Conservation (phyloP, 2,329 filamentous ascomycete species). For the Neopestalotiopsis clavispora region DNA sequence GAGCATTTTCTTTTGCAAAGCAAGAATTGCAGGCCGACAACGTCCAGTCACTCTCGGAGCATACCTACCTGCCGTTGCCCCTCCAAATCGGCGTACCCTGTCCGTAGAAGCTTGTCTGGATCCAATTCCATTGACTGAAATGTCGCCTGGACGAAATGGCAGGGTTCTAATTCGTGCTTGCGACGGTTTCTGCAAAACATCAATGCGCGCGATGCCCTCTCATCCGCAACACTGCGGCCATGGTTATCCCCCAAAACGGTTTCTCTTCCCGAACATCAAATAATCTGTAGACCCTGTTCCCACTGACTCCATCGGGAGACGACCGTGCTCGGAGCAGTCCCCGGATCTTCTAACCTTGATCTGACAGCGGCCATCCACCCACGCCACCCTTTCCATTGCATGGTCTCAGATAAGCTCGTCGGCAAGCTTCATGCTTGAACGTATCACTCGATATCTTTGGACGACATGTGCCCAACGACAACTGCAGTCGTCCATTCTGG, state of each 20-base stretch:
- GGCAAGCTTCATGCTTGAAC: slow-evolving; percentile 1
- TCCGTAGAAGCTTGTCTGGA: not conserved
- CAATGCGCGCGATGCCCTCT: not conserved
- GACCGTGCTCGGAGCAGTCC: not conserved
- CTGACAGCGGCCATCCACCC: not conserved
- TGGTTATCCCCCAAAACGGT: not conserved
- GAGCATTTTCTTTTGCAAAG: too few relatives aligned
- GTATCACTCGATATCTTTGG: not conserved
- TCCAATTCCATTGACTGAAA: not conserved
- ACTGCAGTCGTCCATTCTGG: not conserved
- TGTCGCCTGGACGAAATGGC: not conserved
- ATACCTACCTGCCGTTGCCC: not conserved
- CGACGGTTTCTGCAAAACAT: not conserved
- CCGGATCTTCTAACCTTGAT: slow-evolving; percentile 6
- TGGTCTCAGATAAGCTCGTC: not conserved
- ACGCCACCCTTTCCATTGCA: not conserved
- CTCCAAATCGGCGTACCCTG: not conserved
- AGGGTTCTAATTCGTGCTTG: not conserved
- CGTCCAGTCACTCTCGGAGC: not conserved
- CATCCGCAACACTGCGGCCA: not conserved
- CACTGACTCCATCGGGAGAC: not conserved
- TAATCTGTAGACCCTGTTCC: not conserved
- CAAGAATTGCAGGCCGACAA: too few relatives aligned
- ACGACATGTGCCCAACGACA: not conserved
- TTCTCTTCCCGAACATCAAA: not conserved